These are phyloP conservation scores for Jatropha curcas DNA, from an alignment of 345 rosid genomes.

Conservation along the genomic window DNA sequence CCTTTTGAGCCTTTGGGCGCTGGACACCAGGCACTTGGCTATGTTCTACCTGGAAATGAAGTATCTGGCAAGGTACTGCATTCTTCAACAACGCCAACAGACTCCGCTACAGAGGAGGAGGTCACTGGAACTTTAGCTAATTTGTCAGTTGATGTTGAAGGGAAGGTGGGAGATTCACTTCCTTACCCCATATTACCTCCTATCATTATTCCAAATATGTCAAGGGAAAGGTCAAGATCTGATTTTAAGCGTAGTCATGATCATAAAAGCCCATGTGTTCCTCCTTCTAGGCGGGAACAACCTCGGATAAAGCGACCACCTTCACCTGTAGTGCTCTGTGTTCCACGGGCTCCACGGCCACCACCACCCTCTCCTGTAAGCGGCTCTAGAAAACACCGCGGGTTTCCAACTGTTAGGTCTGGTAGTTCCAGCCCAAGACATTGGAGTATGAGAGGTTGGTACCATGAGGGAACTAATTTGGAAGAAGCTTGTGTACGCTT, in stretches of 20 bases:
- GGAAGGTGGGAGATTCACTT: conserved; percentile 67
- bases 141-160: conserved; percentile 66
- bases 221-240: conserved; percentile 65
- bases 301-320: conserved; percentile 94
- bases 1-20: conserved; percentile 80
- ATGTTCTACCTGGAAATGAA: conserved; percentile 84
- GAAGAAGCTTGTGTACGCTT: conserved; percentile 68
- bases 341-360: conserved; percentile 89
- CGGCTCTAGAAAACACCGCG: conserved; percentile 80
- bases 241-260: conserved; percentile 64
- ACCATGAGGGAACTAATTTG: conserved; percentile 63
- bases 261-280: conserved; percentile 77
- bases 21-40: conserved; percentile 82
- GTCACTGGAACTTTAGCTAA: conserved; percentile 57
- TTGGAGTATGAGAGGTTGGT: conserved; percentile 93
- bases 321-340: conserved; percentile 95
- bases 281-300: conserved; percentile 71
- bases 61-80: conserved; percentile 64
- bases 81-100: conserved; percentile 54
- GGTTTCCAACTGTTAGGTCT: conserved; percentile 94
- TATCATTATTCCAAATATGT: conserved; percentile 80
- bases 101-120: conserved; percentile 63
- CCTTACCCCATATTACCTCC: conserved; percentile 89
- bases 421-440: conserved; percentile 99
- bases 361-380: conserved; percentile 96